A percentile compares a stretch with the other conserved stretches of the same genome.
phyloP scores from a whole-genome alignment of 2,329 filamentous ascomycete species.

The Trichophaea hybrida region DNA sequence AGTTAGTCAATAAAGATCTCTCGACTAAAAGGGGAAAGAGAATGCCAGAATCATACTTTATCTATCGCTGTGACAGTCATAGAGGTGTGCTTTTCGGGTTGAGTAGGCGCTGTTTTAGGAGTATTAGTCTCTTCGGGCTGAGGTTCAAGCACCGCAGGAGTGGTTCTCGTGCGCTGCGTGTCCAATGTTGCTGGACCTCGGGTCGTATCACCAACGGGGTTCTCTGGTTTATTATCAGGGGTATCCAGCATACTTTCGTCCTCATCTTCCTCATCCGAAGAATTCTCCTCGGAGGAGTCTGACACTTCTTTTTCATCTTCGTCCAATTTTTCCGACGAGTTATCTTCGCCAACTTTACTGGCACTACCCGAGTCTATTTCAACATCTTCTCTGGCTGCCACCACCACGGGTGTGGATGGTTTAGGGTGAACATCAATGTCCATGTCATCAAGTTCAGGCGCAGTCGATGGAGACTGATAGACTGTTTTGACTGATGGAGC shows the following conservation, averaged over 20 bases:
- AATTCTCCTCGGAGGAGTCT: background rate
- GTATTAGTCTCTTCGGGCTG: background rate
- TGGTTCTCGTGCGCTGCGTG: too few relatives aligned
- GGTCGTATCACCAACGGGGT: slow-evolving; percentile 27
- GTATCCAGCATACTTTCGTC: background rate
- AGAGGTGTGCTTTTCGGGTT: background rate
- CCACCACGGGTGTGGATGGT: background rate
- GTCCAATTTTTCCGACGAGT: background rate
- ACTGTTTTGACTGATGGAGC: too few relatives aligned
- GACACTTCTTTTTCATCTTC: background rate
- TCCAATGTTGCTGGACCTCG: too few relatives aligned
- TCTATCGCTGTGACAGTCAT: background rate
- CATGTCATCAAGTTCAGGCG: background rate
- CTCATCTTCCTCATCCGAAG: background rate
- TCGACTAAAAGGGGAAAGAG: slow-evolving; percentile 11
- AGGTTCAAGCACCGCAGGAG: too few relatives aligned
- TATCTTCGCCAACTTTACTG: background rate
- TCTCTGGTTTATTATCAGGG: slow-evolving; percentile 16
- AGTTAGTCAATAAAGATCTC: slow-evolving; percentile 13
- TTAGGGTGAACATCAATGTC: background rate
- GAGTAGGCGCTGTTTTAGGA: background rate
- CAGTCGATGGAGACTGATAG: background rate
- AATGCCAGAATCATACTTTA: background rate
- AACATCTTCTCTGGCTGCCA: background rate
- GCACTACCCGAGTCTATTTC: background rate